Percentiles rank a stretch among this genome's conserved stretches.
These are phyloP conservation scores for Heliocybe sulcata DNA, from an alignment of 1,284 basidiomycete species.

Conservation along the genomic window DNA sequence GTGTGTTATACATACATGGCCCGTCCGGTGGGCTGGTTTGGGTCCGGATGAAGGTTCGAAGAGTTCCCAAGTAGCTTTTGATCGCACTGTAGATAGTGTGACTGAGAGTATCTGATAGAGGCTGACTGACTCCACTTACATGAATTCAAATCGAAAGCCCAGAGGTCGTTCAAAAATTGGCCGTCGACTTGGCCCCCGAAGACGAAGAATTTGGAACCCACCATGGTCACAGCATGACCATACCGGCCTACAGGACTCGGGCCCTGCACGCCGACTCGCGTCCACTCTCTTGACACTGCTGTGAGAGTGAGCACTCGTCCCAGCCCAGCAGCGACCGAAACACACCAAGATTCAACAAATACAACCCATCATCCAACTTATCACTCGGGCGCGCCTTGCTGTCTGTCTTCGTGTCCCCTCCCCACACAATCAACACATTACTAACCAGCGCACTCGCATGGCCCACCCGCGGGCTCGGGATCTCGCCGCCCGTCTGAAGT, in stretches of 20 bases:
- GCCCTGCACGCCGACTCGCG: conserved; percentile 64
- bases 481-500: conserved; percentile 77
- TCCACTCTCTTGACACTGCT: conserved; percentile 81
- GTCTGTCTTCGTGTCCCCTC: conserved; percentile 81
- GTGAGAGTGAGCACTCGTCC: neutral
- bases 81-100: conserved; percentile 45
- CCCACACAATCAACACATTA: conserved; percentile 91
- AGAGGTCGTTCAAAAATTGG: conserved; percentile 86
- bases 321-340: conserved; percentile 11
- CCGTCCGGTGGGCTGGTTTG: conserved; percentile 83
- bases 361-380: conserved; percentile 81
- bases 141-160: conserved; percentile 91
- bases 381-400: conserved; percentile 57
- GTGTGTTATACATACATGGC: conserved; percentile 85
- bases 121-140: conserved; percentile 41
- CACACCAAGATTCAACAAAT: conserved; percentile 85
- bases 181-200: conserved; percentile 91
- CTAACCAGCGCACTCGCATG: conserved; percentile 88
- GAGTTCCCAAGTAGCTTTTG: conserved; percentile 75
- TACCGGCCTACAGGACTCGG: conserved; percentile 77
- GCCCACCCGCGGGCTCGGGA: conserved; percentile 81
- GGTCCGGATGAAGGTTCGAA: conserved; percentile 52
- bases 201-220: conserved; percentile 79
- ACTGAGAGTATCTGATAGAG: conserved; percentile 4
- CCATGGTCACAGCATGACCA: conserved; percentile 86